Evolutionary conservation across 306 rosid genomes (phyloP).

Genomic region (Hylodesmum podocarpum): DNA sequence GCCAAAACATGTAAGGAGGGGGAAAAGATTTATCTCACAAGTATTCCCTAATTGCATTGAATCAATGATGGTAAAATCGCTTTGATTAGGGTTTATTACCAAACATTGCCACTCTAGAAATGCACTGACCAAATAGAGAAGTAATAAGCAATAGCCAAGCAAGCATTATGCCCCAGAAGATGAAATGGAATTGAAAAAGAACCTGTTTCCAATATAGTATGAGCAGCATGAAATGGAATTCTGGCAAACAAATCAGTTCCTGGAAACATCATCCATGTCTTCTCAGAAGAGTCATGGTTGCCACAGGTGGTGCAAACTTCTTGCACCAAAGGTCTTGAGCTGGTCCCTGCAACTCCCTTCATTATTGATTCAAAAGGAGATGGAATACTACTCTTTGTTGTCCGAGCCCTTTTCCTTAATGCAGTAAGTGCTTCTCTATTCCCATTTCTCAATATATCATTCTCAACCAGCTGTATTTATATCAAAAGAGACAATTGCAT

Average conservation of each 20-base stretch:
- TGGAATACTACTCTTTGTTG: slow-evolving; percentile 77
- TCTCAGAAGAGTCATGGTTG: slow-evolving; percentile 71
- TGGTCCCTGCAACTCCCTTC: slow-evolving; percentile 64
- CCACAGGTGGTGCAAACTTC: slow-evolving; percentile 89
- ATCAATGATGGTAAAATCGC: background rate
- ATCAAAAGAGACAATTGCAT: slow-evolving; percentile 6
- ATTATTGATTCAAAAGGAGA: slow-evolving; percentile 83
- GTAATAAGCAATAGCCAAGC: background rate
- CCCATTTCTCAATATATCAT: slow-evolving; percentile 80
- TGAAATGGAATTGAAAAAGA: background rate
- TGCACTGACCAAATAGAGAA: background rate
- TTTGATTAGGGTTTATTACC: background rate
- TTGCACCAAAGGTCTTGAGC: slow-evolving; percentile 70
- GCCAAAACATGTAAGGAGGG: background rate
- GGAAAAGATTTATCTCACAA: background rate
- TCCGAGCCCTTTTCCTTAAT: slow-evolving; percentile 75
- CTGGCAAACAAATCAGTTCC: slow-evolving; percentile 81
- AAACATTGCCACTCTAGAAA: slow-evolving; percentile 14
- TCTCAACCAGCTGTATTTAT: slow-evolving; percentile 69
- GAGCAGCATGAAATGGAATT: slow-evolving; percentile 88
- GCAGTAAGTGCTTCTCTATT: slow-evolving; percentile 91
- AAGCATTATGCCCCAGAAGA: background rate
- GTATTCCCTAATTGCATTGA: slow-evolving; percentile 1
- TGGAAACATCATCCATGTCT: slow-evolving; percentile 80
- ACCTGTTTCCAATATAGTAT: slow-evolving; percentile 82